Percentiles rank a stretch among this genome's conserved stretches.
Evolutionary conservation across 2,329 filamentous ascomycete genomes (phyloP).

Genomic region (Xylariaceae sp.): DNA sequence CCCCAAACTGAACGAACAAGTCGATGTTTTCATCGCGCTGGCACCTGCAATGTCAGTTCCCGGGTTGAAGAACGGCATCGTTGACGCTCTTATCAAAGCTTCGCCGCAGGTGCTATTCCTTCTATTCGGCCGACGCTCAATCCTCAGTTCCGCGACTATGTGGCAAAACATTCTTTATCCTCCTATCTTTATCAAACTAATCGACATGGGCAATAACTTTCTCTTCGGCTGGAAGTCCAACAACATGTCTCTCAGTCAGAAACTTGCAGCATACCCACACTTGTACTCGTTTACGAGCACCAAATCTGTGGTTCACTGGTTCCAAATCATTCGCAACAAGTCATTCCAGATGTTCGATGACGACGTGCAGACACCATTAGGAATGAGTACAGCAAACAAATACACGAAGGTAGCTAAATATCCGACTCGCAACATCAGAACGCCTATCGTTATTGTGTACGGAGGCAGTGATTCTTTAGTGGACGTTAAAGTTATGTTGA

Average conservation of each 20-base stretch:
- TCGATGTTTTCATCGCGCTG: constrained; percentile 94
- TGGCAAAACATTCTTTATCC: constrained; percentile 97
- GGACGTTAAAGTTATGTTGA: constrained; percentile 90
- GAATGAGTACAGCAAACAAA: constrained; percentile 72
- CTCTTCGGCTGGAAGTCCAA: constrained; percentile 87
- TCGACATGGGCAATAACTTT: constrained; percentile 80
- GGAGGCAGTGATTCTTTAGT: constrained; percentile 93
- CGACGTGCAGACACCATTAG: constrained; percentile 79
- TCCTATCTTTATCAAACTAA: constrained; percentile 86
- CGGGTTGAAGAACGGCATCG: constrained; percentile 85
- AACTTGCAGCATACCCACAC: constrained; percentile 93
- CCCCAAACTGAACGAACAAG: constrained; percentile 86
- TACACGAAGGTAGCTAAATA: constrained; percentile 98
- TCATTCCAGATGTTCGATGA: constrained; percentile 99
- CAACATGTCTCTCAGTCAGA: constrained; percentile 87
- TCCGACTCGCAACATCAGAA: constrained; percentile 95
- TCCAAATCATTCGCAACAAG: constrained; percentile 96
- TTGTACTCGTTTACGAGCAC: constrained; percentile 96
- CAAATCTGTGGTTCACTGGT: constrained; percentile 98
- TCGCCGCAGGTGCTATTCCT: constrained; percentile 92
- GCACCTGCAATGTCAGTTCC: constrained; percentile 97
- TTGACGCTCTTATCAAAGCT: constrained; percentile 90
- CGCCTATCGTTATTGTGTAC: constrained; percentile 91
- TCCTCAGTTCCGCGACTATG: constrained; percentile 91
- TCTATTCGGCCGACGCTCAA: constrained; percentile 88